Evolutionary conservation across 176 grass and related monocot genomes (phyloP), one percentile per base, ranked within the genome.

Genomic region (Elymus sibiricus): DNA sequence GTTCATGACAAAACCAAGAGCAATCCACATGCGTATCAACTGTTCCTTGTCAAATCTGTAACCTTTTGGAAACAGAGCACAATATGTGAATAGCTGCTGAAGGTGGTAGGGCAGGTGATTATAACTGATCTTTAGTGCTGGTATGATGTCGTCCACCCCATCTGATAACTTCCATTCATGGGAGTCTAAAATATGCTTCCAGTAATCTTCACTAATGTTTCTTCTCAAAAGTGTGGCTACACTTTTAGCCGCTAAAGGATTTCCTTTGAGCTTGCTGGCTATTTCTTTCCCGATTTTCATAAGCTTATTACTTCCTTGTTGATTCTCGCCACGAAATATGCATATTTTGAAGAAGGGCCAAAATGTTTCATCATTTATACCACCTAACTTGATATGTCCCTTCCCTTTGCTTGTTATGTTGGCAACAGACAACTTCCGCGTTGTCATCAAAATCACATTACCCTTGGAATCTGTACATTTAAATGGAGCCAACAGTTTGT

Each of bases 181-280:
- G 0, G 69, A 64, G 1, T 89, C 55, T 61, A 51, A 16, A 64
- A 89, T 78, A 25, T 32, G 79, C 38, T 25, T 47, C 92, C 92
- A 94, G 44, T 79, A 43, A 76, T 0, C 0, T 24, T 66, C 69
- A 1, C 51, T 9, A 28, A 46, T 0, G 37, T 83, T 84, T 77
- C 25, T 78, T 34, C 69, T 78, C 62, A 94, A 49, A 9, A 89
- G 83, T 60, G 76, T 76, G 2, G 81, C 87, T 2, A 94, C 72
- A 79, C 80, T 88, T 88, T 89, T 91, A 22, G 89, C 89, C 8
- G 87, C 89, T 74, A 94, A 77, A 4, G 92, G 92, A 25, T 80
- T 89, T 19, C 92, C 89, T 17, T 71, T 83, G 5, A 94, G 34
- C 46, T 43, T 87, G 66, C 19, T 34, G 19, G 73, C 76, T 82